Conservation (phyloP, 257 asterid genomes). For the Solanum piurae region DNA sequence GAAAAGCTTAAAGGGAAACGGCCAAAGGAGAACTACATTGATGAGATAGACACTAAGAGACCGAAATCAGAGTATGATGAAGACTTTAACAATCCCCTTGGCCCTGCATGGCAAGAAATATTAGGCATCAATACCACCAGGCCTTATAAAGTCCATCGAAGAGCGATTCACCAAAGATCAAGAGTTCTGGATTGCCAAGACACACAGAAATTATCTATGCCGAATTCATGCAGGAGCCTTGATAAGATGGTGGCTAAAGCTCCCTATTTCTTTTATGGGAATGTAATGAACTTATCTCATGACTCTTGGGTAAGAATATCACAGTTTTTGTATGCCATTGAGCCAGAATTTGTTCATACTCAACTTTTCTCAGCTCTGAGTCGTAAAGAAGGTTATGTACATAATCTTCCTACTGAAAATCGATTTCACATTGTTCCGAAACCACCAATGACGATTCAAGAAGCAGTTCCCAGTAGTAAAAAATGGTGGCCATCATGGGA, state of each 20-base stretch:
- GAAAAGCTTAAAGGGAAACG: constrained; percentile 60
- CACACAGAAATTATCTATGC: constrained; percentile 23
- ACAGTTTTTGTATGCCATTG: constrained; percentile 54
- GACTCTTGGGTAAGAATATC: constrained; percentile 69
- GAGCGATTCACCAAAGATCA: constrained; percentile 11
- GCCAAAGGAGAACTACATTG: constrained; percentile 34
- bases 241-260: constrained; percentile 40
- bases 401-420: constrained; percentile 64
- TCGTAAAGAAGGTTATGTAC: constrained; percentile 76
- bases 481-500: constrained; percentile 97
- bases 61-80: constrained; percentile 49
- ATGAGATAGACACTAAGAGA: constrained; percentile 32
- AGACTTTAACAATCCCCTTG: constrained; percentile 19
- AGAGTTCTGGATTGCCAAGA: constrained; percentile 24
- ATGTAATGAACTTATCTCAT: constrained; percentile 31
- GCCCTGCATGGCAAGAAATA: constrained; percentile 27
- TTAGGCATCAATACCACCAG: constrained; percentile 13
- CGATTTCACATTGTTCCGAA: constrained; percentile 53
- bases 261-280: constrained; percentile 79
- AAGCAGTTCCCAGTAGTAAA: constrained; percentile 42
- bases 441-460: constrained; percentile 61
- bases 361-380: constrained; percentile 50
- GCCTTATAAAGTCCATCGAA: constrained; percentile 8
- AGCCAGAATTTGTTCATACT: constrained; percentile 59
- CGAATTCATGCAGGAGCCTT: constrained; percentile 37